Percentiles rank a stretch among this genome's conserved stretches.
Evolutionary conservation across 2,329 filamentous ascomycete species (phyloP).

Genomic region (Ophiostoma piceae): DNA sequence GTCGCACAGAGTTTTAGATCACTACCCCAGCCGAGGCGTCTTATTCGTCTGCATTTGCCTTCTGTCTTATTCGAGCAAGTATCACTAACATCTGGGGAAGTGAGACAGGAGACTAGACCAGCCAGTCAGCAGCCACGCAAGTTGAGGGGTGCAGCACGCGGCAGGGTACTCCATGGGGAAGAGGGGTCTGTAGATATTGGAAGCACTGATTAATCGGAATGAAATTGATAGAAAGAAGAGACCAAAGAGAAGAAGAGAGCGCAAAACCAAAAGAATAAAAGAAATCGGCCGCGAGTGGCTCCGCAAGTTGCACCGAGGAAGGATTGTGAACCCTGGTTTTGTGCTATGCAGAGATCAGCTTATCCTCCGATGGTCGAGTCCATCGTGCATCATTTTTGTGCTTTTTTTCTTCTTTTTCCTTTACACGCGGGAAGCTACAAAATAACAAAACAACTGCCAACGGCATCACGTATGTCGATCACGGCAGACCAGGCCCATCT

Average conservation of each 20-base stretch:
- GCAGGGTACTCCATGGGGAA: constrained; percentile 6
- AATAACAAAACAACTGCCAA: not conserved
- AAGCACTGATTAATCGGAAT: too few relatives aligned
- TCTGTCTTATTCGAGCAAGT: not conserved
- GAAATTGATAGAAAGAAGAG: not conserved
- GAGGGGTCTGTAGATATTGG: not conserved
- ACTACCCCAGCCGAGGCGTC: not conserved
- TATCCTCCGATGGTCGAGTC: not conserved
- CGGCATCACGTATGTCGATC: not conserved
- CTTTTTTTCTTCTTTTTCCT: not conserved
- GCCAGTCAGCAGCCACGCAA: not conserved
- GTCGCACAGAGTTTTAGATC: not conserved
- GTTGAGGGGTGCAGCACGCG: constrained; percentile 2
- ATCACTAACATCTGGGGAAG: not conserved
- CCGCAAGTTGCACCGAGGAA: constrained; percentile 1
- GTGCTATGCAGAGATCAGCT: not conserved
- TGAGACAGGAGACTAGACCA: not conserved
- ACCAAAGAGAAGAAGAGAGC: not conserved
- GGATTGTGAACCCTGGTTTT: constrained; percentile 3
- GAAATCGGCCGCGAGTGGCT: not conserved
- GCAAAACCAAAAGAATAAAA: not conserved
- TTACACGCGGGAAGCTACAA: not conserved
- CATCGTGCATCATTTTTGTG: too few relatives aligned
- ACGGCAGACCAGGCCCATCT: not conserved
- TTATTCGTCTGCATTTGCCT: not conserved